These are phyloP conservation scores for Raphanus sativus DNA, from an alignment of 345 rosid genomes.

Conservation along the genomic window DNA sequence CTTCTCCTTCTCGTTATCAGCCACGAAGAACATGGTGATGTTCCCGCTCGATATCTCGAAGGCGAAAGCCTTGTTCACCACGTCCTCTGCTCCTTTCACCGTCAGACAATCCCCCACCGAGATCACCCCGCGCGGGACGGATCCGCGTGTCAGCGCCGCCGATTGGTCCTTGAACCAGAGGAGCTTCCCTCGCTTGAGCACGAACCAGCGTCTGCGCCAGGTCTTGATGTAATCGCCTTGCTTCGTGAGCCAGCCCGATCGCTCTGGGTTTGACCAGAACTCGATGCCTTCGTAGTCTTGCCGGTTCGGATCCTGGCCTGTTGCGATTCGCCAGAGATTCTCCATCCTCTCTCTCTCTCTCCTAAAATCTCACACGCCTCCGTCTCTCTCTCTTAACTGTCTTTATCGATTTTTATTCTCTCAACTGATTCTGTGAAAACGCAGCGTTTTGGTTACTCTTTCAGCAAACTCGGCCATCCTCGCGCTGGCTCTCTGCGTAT, in stretches of 20 bases:
- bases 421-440: neutral
- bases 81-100: conserved; percentile 87
- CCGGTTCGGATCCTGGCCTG: conserved; percentile 67
- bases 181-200: conserved; percentile 76
- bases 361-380: conserved; percentile 26
- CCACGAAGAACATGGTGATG: conserved; percentile 70
- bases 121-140: conserved; percentile 74
- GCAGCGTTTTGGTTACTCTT: conserved; percentile 18
- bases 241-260: conserved; percentile 73
- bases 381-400: neutral
- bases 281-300: conserved; percentile 63
- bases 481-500: neutral
- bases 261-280: conserved; percentile 75
- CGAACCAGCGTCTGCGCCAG: conserved; percentile 91
- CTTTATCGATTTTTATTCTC: neutral
- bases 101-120: conserved; percentile 68
- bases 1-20: conserved; percentile 77
- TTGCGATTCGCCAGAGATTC: conserved; percentile 65
- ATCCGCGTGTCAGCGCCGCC: conserved; percentile 41
- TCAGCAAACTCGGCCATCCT: conserved; percentile 14
- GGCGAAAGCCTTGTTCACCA: conserved; percentile 64
- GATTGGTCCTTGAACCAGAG: conserved; percentile 81
- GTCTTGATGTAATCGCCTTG: conserved; percentile 86
- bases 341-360: conserved; percentile 45
- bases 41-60: conserved; percentile 69